A percentile compares a stretch with the other conserved stretches of the same genome.
These are phyloP conservation scores for Scheffersomyces ergatensis DNA, from an alignment of 805 yeast species.

Conservation along the genomic window DNA sequence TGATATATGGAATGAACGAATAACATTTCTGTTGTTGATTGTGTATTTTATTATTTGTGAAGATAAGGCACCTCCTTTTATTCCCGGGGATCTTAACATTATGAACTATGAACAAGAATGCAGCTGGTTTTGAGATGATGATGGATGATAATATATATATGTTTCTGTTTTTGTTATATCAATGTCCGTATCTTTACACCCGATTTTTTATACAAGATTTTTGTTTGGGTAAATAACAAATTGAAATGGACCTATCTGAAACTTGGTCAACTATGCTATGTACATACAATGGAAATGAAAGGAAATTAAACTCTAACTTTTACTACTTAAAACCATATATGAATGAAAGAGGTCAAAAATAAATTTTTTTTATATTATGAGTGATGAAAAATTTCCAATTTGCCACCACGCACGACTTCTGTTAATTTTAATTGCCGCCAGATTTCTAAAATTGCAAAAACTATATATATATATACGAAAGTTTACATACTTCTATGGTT, in stretches of 20 bases:
- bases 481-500: too few species aligned
- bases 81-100: not conserved
- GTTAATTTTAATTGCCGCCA: too few species aligned
- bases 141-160: too few species aligned
- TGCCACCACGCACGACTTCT: not conserved
- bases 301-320: too few species aligned
- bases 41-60: not conserved
- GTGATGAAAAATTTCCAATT: not conserved
- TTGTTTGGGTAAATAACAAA: too few species aligned
- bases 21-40: not conserved
- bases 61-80: not conserved
- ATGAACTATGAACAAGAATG: not conserved
- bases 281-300: not conserved
- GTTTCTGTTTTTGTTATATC: not conserved
- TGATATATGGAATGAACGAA: conserved; percentile 16
- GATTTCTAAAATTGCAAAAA: too few species aligned
- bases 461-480: too few species aligned
- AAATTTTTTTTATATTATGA: not conserved
- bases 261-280: not conserved
- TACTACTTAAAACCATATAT: not conserved
- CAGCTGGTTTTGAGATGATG: too few species aligned
- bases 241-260: not conserved
- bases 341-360: not conserved
- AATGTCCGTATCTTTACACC: too few species aligned
- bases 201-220: not conserved